A percentile compares a stretch with the other conserved stretches of the same genome.
Conservation (phyloP, 1,284 basidiomycete species). For the Cystobasidiaceae sp. region DNA sequence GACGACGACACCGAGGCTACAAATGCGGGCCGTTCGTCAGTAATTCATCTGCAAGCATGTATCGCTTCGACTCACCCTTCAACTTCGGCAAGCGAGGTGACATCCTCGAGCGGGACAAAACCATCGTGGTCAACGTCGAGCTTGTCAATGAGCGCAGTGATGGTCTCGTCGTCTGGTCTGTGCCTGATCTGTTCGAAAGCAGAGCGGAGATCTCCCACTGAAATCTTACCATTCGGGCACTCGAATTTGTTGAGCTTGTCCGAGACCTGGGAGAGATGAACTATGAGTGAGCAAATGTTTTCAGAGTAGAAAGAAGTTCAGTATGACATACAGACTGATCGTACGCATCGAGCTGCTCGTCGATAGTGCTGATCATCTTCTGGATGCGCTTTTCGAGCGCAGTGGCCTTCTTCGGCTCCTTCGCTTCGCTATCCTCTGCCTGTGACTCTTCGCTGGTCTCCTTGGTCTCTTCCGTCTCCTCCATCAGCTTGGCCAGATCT, state of each 20-base stretch:
- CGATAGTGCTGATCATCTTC: slow-evolving; percentile 92
- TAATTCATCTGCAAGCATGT: not conserved
- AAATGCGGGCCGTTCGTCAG: not conserved
- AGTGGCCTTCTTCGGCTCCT: slow-evolving; percentile 15
- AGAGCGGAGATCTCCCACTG: slow-evolving; percentile 80
- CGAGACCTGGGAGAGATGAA: slow-evolving; percentile 61
- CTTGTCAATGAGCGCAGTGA: slow-evolving; percentile 82
- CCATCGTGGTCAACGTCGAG: slow-evolving; percentile 95
- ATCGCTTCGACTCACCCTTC: slow-evolving; percentile 40
- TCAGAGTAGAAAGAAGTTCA: not conserved
- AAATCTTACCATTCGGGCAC: slow-evolving; percentile 85
- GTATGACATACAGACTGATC: slow-evolving; percentile 52
- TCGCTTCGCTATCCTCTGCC: not conserved
- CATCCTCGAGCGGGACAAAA: slow-evolving; percentile 63
- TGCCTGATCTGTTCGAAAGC: slow-evolving; percentile 95
- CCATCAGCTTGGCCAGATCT: slow-evolving; percentile 81
- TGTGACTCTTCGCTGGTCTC: not conserved
- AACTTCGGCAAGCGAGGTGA: slow-evolving; percentile 46
- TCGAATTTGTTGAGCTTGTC: slow-evolving; percentile 90
- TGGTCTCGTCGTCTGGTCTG: slow-evolving; percentile 79
- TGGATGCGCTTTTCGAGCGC: slow-evolving; percentile 90
- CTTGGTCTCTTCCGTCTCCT: slow-evolving; percentile 82
- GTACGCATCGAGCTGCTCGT: slow-evolving; percentile 86
- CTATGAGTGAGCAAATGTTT: not conserved
- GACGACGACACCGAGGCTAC: slow-evolving; percentile 24